Base-by-base conservation (phyloP, 2,329 filamentous ascomycete species). In the Beauveria rudraprayagi region DNA sequence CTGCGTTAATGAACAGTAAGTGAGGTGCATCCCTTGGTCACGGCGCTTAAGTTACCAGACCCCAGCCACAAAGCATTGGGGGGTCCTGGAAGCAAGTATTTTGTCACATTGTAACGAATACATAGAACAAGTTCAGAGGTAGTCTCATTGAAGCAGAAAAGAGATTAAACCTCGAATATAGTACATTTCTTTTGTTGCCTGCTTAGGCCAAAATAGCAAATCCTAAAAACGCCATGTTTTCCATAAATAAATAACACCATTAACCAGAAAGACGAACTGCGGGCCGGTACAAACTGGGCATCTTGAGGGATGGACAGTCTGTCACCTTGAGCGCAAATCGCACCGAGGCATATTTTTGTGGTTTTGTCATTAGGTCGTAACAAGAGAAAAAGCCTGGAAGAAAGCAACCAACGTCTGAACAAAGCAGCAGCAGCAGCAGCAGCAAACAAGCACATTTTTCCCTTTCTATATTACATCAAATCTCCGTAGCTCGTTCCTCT, bases 321-420 rank as follows among this genome's bases (percentile, higher is more conserved):
- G 37, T 19, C 37, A n/a, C n/a, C n/a, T n/a, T 9, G 56, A 16
- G 24, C 28, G 34, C 10, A 59, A 37, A 6, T 50, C 43, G 34
- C 47, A 59, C 28, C 26, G n/a, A 40, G 17, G 43, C 11, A 46
- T 52, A 34, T 48, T 52, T 58, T 59, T 52, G 56, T 59, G 24
- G 6, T 37, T 64, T 67, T 65, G 62, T 72, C 70, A 66, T 71
- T 63, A 71, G 64, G 64, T 71, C 70, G 65, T 70, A 59, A 71
- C 67, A 52, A 52, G 34, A 46, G 50, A 56, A 55, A 51, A 30
- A 56, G 56, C 56, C 47, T 43, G 40, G 51, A 61, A 17, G 56
- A 30, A 44, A 51, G 46, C 59, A 22, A 37, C 44, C 28, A 37
- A 24, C 54, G 54, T 48, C 43, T 40, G 43, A 50, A 43, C 30